Conservation (phyloP, 2,329 filamentous ascomycete species). For the Exserohilum turcica region DNA sequence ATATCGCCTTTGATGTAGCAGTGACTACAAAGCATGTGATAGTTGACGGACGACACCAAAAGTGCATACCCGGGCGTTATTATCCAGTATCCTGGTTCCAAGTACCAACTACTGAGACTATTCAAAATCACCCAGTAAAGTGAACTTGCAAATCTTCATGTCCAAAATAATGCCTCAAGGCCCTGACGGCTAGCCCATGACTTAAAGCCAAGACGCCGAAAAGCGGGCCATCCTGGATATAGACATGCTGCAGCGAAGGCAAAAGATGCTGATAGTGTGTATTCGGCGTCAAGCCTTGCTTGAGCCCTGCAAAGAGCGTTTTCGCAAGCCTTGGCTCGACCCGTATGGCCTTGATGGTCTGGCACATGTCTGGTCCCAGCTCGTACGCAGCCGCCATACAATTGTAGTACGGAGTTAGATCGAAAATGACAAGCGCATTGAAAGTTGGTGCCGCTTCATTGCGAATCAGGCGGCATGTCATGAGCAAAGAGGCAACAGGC, state of each 20-base stretch:
- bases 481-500: background rate
- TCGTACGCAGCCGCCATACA: constrained; percentile 7
- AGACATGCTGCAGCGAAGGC: constrained; percentile 6
- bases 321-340: constrained; percentile 4
- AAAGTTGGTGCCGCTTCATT: constrained; percentile 4
- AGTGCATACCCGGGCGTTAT: no score
- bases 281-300: background rate
- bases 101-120: no score
- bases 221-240: background rate
- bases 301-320: background rate
- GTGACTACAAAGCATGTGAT: no score
- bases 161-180: constrained; percentile 5
- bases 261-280: constrained; percentile 4
- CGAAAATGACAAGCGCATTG: constrained; percentile 7
- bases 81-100: no score
- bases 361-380: constrained; percentile 2
- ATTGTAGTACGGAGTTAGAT: constrained; percentile 5
- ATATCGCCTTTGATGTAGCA: no score
- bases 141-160: background rate
- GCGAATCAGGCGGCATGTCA: constrained; percentile 2
- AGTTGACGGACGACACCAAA: no score
- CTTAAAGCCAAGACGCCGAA: constrained; percentile 5
- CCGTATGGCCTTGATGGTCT: background rate
- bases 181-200: constrained; percentile 5
- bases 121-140: background rate